Conservation (phyloP, 495 filamentous ascomycete species). For the Hyaloscypha hepaticicola region DNA sequence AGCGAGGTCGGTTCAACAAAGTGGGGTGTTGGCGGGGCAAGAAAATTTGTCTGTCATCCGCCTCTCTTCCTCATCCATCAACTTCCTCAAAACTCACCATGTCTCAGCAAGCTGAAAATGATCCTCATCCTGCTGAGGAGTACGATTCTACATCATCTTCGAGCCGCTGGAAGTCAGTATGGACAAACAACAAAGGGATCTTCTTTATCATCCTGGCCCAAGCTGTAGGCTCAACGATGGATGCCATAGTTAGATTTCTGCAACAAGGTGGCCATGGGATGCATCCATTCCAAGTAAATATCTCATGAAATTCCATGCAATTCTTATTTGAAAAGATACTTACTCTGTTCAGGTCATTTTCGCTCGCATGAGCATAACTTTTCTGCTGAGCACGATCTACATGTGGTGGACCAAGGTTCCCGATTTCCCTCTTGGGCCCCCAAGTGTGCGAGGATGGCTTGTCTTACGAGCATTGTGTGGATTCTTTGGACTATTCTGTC, state of each 20-base stretch:
- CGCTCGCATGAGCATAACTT: constrained; percentile 73
- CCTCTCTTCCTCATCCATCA: background rate
- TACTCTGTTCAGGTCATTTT: constrained; percentile 65
- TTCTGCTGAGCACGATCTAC: constrained; percentile 62
- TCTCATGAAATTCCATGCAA: background rate
- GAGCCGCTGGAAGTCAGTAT: constrained; percentile 1
- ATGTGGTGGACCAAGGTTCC: constrained; percentile 69
- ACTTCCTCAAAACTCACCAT: background rate
- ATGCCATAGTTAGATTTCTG: constrained; percentile 28
- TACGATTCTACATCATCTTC: background rate
- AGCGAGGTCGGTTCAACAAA: too few species aligned
- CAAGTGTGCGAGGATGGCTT: constrained; percentile 59
- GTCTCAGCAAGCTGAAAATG: background rate
- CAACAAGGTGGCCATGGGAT: constrained; percentile 25
- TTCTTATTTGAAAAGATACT: background rate
- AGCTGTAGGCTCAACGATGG: constrained; percentile 18
- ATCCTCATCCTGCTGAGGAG: background rate
- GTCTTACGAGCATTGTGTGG: constrained; percentile 63
- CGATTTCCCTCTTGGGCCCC: constrained; percentile 66
- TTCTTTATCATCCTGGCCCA: constrained; percentile 20
- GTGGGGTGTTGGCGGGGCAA: background rate
- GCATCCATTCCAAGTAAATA: constrained; percentile 28
- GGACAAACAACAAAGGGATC: constrained; percentile 25
- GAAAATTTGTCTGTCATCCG: background rate
- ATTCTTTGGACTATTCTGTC: constrained; percentile 72